Base-by-base conservation (phyloP, 2,329 filamentous ascomycete species). In the Trichoderma asperellum region DNA sequence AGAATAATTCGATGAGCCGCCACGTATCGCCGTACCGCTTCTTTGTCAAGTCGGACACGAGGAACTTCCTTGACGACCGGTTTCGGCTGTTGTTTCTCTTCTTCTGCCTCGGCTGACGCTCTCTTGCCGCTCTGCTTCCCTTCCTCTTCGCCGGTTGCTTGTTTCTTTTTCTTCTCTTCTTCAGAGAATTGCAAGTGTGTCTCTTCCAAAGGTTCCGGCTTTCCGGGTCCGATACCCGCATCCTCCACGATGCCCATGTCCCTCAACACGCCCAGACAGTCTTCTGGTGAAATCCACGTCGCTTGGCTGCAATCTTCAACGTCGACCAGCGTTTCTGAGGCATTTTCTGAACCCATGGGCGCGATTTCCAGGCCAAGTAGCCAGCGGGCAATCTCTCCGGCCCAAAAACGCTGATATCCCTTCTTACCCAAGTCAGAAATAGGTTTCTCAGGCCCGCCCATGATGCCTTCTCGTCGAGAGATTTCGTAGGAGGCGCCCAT, bases 401-500 rank as follows among this genome's bases (percentile, higher is more conserved):
- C 89, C 95, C 95, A 98, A 80, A 92, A 97, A 6, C 92, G 86
- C 74, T 87, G 86, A 80, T 98, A 98, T 4, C 93, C 93, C 75
- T 89, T 91, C 73, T 88, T 88, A 1, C 95, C 95, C 59, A 97
- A 86, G 71, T 95, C 92, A 24, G 92, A 96, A 56, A 98, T 90
- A 11, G 95, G 96, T 78, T 96, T 96, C 82, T 99, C 96, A 0
- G 96, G 96, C 0, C 96, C 95, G 43, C 96, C 96, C 34, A 97
- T 86, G 55, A 95, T 85, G 7, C 90, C 89, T 77, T 98, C 94
- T 68, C 92, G 88, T 59, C 90, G 88, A 24, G 94, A 95, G 58
- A 99, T 91, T 79, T 96, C 94, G 80, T 99, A 99, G 47, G 92
- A 96, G 2, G 96, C 89, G 5, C 93, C 94, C 89, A 99, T 98